Evolutionary conservation across 164 flowering plant species (phyloP).

Genomic region (Vitis riparia): DNA sequence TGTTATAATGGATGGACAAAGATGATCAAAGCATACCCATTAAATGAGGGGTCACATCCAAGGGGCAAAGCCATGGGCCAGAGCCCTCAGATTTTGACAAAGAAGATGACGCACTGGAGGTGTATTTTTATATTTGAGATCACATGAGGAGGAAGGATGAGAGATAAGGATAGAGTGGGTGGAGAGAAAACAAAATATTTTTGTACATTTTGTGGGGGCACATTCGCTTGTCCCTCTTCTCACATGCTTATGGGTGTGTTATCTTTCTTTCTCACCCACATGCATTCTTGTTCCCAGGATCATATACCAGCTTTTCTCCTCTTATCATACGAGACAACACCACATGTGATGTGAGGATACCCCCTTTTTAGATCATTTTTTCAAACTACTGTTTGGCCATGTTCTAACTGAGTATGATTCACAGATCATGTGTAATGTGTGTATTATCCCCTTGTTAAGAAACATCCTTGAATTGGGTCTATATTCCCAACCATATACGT

Average conservation of each 20-base stretch:
- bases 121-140: not conserved
- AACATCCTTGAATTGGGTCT: too few species aligned
- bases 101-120: not conserved
- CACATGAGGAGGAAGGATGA: slow-evolving; percentile 10
- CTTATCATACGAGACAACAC: not conserved
- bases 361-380: too few species aligned
- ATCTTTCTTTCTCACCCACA: slow-evolving; percentile 11
- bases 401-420: too few species aligned
- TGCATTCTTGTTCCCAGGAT: not conserved
- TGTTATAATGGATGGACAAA: too few species aligned
- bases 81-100: slow-evolving; percentile 3
- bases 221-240: slow-evolving; percentile 4
- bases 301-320: not conserved
- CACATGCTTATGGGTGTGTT: slow-evolving; percentile 10
- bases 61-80: not conserved
- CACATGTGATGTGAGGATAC: too few species aligned
- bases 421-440: too few species aligned
- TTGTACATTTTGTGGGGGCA: not conserved
- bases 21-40: too few species aligned
- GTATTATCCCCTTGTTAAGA: too few species aligned
- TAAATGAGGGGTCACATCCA: not conserved
- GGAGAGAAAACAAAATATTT: not conserved
- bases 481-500: too few species aligned
- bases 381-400: too few species aligned
- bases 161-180: slow-evolving; percentile 9